Conservation (phyloP, 2,329 filamentous ascomycete species). For the Alternaria incomplexa region DNA sequence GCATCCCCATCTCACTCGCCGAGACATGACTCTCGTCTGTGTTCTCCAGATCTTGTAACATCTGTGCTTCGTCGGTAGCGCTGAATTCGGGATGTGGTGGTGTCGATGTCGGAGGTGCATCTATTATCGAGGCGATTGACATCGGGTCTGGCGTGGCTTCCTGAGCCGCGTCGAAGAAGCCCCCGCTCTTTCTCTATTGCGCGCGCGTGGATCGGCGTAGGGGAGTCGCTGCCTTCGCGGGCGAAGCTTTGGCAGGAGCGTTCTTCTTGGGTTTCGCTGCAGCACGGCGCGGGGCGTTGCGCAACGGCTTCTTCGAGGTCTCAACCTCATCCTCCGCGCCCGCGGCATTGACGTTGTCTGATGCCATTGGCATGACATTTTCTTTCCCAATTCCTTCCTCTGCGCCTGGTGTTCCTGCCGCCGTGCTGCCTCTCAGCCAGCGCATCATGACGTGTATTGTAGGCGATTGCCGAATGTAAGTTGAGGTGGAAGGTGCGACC, state of each 20-base stretch:
- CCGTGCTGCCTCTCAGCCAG: background rate
- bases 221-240: background rate
- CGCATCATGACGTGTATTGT: background rate
- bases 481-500: background rate
- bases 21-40: background rate
- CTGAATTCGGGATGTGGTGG: background rate
- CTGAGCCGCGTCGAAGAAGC: background rate
- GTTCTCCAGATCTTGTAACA: background rate
- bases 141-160: background rate
- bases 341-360: background rate
- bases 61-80: background rate
- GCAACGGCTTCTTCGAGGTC: background rate
- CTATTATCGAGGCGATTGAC: background rate
- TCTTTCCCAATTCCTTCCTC: background rate
- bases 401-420: background rate
- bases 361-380: background rate
- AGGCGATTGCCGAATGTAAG: background rate
- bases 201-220: background rate
- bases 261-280: background rate
- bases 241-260: background rate
- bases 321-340: background rate
- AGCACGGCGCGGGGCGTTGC: background rate
- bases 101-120: background rate
- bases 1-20: background rate
- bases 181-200: background rate